Conservation (phyloP, 257 asterid genomes). For the Fraxinus pennsylvanica region DNA sequence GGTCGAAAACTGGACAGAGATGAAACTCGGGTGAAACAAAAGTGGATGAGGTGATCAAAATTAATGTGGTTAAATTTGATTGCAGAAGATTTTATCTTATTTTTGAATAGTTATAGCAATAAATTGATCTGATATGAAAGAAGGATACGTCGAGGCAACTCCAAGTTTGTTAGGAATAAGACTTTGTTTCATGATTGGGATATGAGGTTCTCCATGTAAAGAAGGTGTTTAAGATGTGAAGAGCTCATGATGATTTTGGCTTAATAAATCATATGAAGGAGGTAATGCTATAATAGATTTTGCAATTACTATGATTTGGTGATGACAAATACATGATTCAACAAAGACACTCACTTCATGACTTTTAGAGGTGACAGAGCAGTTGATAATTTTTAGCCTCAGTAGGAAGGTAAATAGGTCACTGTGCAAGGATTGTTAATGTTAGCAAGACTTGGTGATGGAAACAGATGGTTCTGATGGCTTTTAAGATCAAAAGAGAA, state of each 20-base stretch:
- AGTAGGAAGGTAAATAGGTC: background rate
- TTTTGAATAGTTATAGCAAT: too few species aligned
- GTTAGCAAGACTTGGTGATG: too few species aligned
- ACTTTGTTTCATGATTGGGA: background rate
- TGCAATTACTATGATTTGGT: background rate
- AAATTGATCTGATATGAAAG: background rate
- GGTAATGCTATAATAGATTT: background rate
- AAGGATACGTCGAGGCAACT: background rate
- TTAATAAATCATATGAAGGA: background rate
- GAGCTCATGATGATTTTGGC: background rate
- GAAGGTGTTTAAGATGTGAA: background rate
- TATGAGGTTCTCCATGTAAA: background rate
- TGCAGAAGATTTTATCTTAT: too few species aligned
- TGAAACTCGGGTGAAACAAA: background rate
- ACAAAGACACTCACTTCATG: background rate
- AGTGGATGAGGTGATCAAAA: background rate
- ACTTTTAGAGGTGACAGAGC: background rate
- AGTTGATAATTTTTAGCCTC: background rate
- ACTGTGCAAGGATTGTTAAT: too few species aligned
- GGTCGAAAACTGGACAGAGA: background rate
- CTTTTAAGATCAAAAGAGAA: too few species aligned
- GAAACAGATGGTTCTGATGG: too few species aligned
- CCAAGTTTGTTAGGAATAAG: background rate
- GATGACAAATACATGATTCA: background rate
- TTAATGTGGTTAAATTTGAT: too few species aligned